Base-by-base conservation (phyloP, 2,329 filamentous ascomycete genomes). In the Aureobasidium vineae region DNA sequence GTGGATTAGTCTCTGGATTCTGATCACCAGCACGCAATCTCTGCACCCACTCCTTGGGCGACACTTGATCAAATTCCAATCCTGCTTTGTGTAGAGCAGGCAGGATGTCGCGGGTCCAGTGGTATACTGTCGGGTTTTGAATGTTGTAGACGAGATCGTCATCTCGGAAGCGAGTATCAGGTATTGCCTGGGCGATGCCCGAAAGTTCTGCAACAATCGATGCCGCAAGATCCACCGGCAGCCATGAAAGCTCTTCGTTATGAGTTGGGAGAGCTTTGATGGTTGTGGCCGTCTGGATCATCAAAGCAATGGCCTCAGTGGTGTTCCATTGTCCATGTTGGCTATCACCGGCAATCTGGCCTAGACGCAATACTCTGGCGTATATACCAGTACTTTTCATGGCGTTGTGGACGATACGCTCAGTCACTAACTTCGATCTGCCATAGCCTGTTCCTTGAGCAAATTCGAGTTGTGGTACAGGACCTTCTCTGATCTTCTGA, bases 101-200 rank as follows among this genome's bases (percentile, higher is more conserved):
- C 0, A 87, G 78, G 7, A 87, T 73, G 59, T 85, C 81, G 0
- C 76, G 67, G 0, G 81, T 84, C 83, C 84, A 87, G 47, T 80
- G 76, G 68, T 85, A 82, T 1, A 75, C 74, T 8, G 68, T 72
- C 0, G 80, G 79, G 68, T 85, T 85, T n/a, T 82, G 77, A 15
- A 88, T 75, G 71, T 72, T 26, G 63, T 69, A 69, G 31, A 67
- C 66, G 10, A 67, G 66, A 19, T 59, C 26, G 6, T 50, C 15
- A 19, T 68, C 60, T 16, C 47, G 4, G 4, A 52, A 19, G 7
- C 45, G 45, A 43, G 43, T 5, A 21, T 40, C 31, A 13, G 26
- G 38, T 33, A 56, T 65, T 13, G 47, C 21, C 33, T 63, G 56
- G 5, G 47, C 40, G 6, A 67, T 23, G 19, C 64, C 65, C 6